These are phyloP conservation scores for Sarcomyxa edulis DNA, from an alignment of 768 basidiomycete genomes.

Conservation along the genomic window DNA sequence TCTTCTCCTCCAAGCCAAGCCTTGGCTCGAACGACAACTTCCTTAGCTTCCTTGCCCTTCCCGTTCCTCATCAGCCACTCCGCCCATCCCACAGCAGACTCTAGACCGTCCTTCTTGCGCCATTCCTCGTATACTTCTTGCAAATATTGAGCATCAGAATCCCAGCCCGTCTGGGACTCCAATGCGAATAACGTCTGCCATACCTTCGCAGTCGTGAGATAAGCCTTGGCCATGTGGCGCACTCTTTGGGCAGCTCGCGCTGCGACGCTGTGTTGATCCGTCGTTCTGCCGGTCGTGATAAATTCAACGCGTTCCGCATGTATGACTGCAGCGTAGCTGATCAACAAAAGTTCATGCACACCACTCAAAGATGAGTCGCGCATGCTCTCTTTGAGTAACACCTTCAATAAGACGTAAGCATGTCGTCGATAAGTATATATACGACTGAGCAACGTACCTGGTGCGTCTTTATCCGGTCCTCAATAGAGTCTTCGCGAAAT, in stretches of 20 bases:
- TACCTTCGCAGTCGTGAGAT: slow-evolving; percentile 36
- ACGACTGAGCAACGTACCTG: slow-evolving; percentile 22
- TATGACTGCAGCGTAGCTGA: slow-evolving; percentile 35
- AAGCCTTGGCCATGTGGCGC: slow-evolving; percentile 31
- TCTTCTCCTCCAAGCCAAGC: slow-evolving; percentile 19
- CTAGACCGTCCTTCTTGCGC: slow-evolving; percentile 29
- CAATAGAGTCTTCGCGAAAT: slow-evolving; percentile 9
- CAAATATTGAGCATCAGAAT: slow-evolving; percentile 7
- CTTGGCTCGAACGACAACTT: slow-evolving; percentile 27
- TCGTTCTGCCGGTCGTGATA: too few species aligned
- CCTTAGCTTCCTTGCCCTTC: slow-evolving; percentile 34
- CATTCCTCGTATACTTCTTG: slow-evolving; percentile 35
- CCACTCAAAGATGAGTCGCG: slow-evolving; percentile 27
- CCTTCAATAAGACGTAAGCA: slow-evolving; percentile 22
- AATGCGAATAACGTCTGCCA: slow-evolving; percentile 38
- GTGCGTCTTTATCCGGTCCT: slow-evolving; percentile 18
- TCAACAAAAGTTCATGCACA: slow-evolving; percentile 43
- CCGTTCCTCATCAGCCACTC: slow-evolving; percentile 39
- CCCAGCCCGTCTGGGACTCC: slow-evolving; percentile 16
- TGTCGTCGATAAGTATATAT: slow-evolving; percentile 2
- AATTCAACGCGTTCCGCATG: slow-evolving; percentile 18
- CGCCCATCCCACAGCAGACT: slow-evolving; percentile 39
- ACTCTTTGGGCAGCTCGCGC: neutral
- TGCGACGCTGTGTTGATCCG: too few species aligned
- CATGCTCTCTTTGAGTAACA: slow-evolving; percentile 42